Evolutionary conservation across 768 basidiomycete species (phyloP).

Genomic region (Basidioascus undulatus): DNA sequence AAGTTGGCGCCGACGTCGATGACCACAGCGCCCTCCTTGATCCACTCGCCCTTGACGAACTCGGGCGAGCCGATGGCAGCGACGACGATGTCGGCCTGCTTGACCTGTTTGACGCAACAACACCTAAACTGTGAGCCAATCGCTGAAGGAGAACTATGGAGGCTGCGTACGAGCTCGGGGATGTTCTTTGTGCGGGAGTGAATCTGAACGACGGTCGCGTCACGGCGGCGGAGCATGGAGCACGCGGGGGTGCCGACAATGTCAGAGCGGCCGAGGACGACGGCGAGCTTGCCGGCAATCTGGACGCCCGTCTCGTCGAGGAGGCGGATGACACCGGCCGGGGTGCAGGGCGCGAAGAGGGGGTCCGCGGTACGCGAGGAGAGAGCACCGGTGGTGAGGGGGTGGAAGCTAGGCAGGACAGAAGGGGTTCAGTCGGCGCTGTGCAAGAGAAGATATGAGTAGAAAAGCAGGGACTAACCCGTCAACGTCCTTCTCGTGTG

Average conservation of each 20-base stretch:
- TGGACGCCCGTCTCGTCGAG: conserved; percentile 63
- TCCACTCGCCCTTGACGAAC: conserved; percentile 76
- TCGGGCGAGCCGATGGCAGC: conserved; percentile 86
- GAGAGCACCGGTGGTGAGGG: conserved; percentile 90
- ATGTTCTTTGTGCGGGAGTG: conserved; percentile 75
- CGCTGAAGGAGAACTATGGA: background rate
- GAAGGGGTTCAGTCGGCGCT: too few relatives aligned
- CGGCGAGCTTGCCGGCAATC: conserved; percentile 54
- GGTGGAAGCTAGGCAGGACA: conserved; percentile 68
- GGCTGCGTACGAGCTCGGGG: conserved; percentile 36
- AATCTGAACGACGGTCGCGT: conserved; percentile 95
- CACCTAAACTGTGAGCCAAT: background rate
- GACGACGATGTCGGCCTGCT: conserved; percentile 73
- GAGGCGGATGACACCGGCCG: conserved; percentile 71
- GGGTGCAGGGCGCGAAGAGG: conserved; percentile 84
- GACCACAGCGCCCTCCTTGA: conserved; percentile 82
- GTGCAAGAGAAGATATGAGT: background rate
- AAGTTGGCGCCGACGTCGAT: conserved; percentile 98
- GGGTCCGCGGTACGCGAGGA: conserved; percentile 73
- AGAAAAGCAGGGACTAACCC: conserved; percentile 31
- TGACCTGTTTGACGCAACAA: conserved; percentile 34
- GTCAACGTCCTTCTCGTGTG: conserved; percentile 86
- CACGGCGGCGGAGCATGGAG: conserved; percentile 62
- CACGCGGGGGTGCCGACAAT: conserved; percentile 93
- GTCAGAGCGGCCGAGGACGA: conserved; percentile 88